Percentiles rank a stretch among this genome's conserved stretches.
These are phyloP conservation scores for Ogataea trehaloabstinens DNA, from an alignment of 805 yeast species.

Conservation along the genomic window DNA sequence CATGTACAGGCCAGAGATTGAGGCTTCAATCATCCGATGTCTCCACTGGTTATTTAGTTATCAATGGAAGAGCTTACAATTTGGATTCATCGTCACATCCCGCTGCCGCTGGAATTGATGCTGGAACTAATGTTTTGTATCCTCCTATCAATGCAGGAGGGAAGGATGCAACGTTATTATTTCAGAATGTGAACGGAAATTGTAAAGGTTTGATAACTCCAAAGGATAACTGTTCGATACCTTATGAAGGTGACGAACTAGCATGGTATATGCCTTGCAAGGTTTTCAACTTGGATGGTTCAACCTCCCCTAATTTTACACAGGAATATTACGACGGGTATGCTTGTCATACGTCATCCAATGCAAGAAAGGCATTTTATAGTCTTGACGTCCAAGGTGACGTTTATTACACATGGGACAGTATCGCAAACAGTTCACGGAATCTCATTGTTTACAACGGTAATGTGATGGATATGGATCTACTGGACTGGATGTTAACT, in stretches of 20 bases:
- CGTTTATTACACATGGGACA: constrained; percentile 89
- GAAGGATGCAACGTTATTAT: constrained; percentile 75
- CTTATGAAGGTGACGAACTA: constrained; percentile 56
- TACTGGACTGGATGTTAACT: constrained; percentile 70
- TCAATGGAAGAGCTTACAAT: constrained; percentile 81
- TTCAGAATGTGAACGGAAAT: constrained; percentile 90
- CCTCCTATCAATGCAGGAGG: constrained; percentile 91
- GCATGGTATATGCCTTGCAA: constrained; percentile 99
- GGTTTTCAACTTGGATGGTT: constrained; percentile 64
- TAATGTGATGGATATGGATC: constrained; percentile 75
- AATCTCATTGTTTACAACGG: constrained; percentile 89
- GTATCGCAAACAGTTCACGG: constrained; percentile 63
- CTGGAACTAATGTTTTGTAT: constrained; percentile 69
- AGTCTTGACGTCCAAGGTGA: constrained; percentile 60
- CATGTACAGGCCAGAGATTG: constrained; percentile 50
- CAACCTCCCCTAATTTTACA: constrained; percentile 63
- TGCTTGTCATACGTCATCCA: constrained; percentile 81
- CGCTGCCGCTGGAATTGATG: constrained; percentile 70
- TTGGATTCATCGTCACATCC: constrained; percentile 73
- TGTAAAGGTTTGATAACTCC: constrained; percentile 80
- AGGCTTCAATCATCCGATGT: constrained; percentile 65
- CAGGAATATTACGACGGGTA: constrained; percentile 71
- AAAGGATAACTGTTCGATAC: constrained; percentile 66
- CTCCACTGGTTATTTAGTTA: constrained; percentile 57
- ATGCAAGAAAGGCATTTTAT: constrained; percentile 70